Percentiles rank a stretch among this genome's conserved stretches.
These are phyloP conservation scores for Coelastrella sp. DNA, from an alignment of 139 green algal genomes.

Conservation along the genomic window DNA sequence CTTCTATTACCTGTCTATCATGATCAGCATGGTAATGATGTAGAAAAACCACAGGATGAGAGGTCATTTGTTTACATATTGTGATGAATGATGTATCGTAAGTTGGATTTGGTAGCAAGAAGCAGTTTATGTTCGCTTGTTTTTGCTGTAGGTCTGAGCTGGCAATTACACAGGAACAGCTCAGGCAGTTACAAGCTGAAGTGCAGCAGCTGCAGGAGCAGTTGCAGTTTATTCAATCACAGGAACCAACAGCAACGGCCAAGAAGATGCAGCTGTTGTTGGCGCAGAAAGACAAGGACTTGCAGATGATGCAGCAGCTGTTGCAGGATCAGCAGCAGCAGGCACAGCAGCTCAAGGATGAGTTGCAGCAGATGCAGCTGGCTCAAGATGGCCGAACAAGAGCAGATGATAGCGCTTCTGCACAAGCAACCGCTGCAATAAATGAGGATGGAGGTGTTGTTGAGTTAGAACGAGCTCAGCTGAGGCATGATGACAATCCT, in stretches of 20 bases:
- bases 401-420: not conserved
- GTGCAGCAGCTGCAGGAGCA: slow-evolving; percentile 17
- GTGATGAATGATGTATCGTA: no score
- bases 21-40: no score
- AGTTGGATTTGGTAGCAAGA: no score
- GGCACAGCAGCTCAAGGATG: not conserved
- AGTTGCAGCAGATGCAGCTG: not conserved
- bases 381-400: no score
- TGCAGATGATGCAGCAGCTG: slow-evolving; percentile 33
- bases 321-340: not conserved
- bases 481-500: not conserved
- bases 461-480: not conserved
- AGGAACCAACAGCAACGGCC: not conserved
- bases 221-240: not conserved
- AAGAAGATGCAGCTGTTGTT: not conserved
- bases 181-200: not conserved
- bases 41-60: no score
- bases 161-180: not conserved
- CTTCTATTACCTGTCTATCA: no score
- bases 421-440: no score
- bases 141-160: slow-evolving; percentile 8
- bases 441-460: not conserved
- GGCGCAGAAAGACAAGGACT: slow-evolving; percentile 34
- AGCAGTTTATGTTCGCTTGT: not conserved
- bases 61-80: no score